Percentiles rank a stretch among this genome's conserved stretches.
These are phyloP conservation scores for Cubamyces sp. DNA, from an alignment of 768 basidiomycete genomes.

Conservation along the genomic window DNA sequence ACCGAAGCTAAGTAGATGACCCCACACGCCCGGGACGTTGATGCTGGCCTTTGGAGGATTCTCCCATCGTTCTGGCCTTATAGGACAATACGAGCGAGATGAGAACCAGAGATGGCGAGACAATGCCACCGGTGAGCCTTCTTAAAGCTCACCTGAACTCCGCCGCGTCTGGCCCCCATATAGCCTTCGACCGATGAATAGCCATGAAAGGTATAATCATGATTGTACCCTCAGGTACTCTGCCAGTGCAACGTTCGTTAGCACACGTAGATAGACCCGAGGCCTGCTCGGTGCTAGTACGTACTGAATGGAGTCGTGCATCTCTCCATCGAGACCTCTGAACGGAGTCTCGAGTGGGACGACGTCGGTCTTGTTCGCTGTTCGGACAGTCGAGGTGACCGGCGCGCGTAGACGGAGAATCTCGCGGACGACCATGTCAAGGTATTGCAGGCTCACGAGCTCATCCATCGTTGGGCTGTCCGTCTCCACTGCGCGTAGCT, in stretches of 20 bases:
- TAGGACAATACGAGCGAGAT: too few relatives aligned
- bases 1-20: slow-evolving; percentile 61
- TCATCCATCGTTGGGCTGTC: slow-evolving; percentile 65
- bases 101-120: background rate
- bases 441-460: slow-evolving; percentile 64
- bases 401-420: slow-evolving; percentile 59
- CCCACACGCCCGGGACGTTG: slow-evolving; percentile 62
- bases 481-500: slow-evolving; percentile 47
- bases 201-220: slow-evolving; percentile 53
- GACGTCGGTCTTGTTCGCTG: slow-evolving; percentile 46
- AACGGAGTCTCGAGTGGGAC: slow-evolving; percentile 51
- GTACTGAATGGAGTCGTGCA: slow-evolving; percentile 31
- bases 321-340: slow-evolving; percentile 23
- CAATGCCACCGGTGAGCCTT: background rate
- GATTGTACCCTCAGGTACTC: slow-evolving; percentile 35
- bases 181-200: slow-evolving; percentile 51
- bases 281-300: slow-evolving; percentile 32
- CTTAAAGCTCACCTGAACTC: slow-evolving; percentile 52
- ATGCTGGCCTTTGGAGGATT: slow-evolving; percentile 46
- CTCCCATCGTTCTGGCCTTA: slow-evolving; percentile 69
- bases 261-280: background rate
- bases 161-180: slow-evolving; percentile 66
- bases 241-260: background rate
- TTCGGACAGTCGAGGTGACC: slow-evolving; percentile 52
- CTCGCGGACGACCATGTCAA: slow-evolving; percentile 67